Conservation (phyloP, 768 basidiomycete genomes). For the Boletus bicolor region DNA sequence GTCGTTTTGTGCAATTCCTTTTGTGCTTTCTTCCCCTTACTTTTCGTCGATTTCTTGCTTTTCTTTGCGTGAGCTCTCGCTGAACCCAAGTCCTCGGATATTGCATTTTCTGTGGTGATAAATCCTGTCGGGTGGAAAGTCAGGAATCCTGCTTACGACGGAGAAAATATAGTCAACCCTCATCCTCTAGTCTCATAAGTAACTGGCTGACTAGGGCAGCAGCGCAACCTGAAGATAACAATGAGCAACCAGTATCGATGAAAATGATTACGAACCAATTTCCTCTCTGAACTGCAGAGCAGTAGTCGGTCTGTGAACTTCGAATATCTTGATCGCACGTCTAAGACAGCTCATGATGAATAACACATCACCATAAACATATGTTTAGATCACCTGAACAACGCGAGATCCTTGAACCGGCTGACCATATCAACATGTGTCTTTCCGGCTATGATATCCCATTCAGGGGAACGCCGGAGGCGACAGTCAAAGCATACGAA, state of each 20-base stretch:
- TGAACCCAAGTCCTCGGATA: constrained; percentile 48
- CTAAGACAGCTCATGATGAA: constrained; percentile 32
- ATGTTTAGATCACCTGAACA: constrained; percentile 52
- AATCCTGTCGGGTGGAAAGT: constrained; percentile 46
- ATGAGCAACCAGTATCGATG: constrained; percentile 4
- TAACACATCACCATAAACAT: neutral
- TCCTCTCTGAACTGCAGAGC: constrained; percentile 54
- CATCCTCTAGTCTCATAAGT: constrained; percentile 64
- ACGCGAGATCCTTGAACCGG: constrained; percentile 65
- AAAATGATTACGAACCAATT: constrained; percentile 46
- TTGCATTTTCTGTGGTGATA: constrained; percentile 48
- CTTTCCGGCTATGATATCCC: constrained; percentile 64
- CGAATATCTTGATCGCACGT: constrained; percentile 68
- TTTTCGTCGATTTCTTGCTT: constrained; percentile 40
- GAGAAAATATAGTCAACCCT: constrained; percentile 45
- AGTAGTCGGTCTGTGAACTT: constrained; percentile 44
- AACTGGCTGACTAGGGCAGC: constrained; percentile 56
- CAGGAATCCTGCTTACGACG: neutral
- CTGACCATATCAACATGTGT: constrained; percentile 54
- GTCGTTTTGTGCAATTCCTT: constrained; percentile 54
- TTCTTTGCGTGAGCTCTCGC: constrained; percentile 38
- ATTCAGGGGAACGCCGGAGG: constrained; percentile 59
- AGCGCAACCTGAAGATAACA: constrained; percentile 44
- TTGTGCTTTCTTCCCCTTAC: constrained; percentile 39
- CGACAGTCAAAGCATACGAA: constrained; percentile 80